These are phyloP conservation scores for Ophiostoma sp. DNA, from an alignment of 2,329 filamentous ascomycete genomes.

Conservation along the genomic window DNA sequence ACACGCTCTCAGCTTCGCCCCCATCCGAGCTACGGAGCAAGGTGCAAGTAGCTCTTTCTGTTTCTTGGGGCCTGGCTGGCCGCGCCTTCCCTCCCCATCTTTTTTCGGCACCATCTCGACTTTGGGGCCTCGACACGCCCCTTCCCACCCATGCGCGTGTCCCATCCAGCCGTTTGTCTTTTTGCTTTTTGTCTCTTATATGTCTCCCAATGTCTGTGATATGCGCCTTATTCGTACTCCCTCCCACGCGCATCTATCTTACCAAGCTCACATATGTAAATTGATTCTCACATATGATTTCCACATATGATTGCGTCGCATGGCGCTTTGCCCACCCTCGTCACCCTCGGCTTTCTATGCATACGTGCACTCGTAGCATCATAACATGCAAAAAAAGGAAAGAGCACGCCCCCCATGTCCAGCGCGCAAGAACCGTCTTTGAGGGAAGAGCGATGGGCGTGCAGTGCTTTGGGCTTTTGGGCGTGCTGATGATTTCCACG, in stretches of 20 bases:
- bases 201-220: background rate
- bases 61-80: background rate
- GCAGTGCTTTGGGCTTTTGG: background rate
- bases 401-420: slow-evolving; percentile 13
- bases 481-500: slow-evolving; percentile 18
- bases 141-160: background rate
- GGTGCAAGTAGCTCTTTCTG: background rate
- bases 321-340: background rate
- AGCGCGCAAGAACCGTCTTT: slow-evolving; percentile 7
- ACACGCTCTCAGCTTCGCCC: background rate
- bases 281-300: slow-evolving; percentile 7
- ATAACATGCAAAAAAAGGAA: background rate
- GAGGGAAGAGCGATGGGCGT: slow-evolving; percentile 6
- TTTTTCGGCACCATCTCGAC: background rate
- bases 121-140: background rate
- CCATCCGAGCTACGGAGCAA: slow-evolving; percentile 4
- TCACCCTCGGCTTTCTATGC: background rate
- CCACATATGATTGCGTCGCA: slow-evolving; percentile 6
- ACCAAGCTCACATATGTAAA: background rate
- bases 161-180: background rate
- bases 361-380: background rate
- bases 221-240: slow-evolving; percentile 2
- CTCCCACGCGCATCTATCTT: background rate
- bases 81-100: slow-evolving; percentile 5
- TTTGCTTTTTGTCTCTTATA: background rate